Base-by-base conservation (phyloP, 2,329 filamentous ascomycete species). In the Talaromyces sp. region DNA sequence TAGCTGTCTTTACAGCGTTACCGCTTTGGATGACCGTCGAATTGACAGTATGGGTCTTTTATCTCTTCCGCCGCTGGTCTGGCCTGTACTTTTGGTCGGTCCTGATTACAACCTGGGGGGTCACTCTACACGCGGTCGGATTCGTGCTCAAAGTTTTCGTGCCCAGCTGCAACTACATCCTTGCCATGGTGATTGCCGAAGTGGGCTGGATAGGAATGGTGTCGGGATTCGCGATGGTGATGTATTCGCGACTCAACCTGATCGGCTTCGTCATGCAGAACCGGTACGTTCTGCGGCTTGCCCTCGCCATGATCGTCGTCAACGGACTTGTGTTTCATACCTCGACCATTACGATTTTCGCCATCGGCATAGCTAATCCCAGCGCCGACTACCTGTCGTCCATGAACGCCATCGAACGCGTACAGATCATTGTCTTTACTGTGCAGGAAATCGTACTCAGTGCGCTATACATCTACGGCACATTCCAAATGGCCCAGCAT, bases 361-460 rank as follows among this genome's bases (percentile, higher is more conserved):
- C 57, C n/a, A 8, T 58, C 11, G 60, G 56, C 5, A 8, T n/a
- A 13, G 72, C 71, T 44, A 72, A 73, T 19, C n/a, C 42, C 15
- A 55, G 51, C 39, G 27, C 13, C n/a, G 62, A 65, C n/a, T 74
- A 71, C 58, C 53, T 72, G 1, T 57, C 42, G 2, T 68, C 66
- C 11, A 75, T 75, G 66, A 70, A 73, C 47, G 66, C 75, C 17
- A 71, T 78, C 66, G 81, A 83, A 61, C 78, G 79, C 63, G 68
- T 83, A 3, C 80, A 83, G 63, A 75, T 83, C 58, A 77, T 77
- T 4, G 70, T 79, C 27, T 83, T 83, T 65, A 81, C 79, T 44
- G 42, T 81, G 4, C 81, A 83, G 63, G 81, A 83, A 58, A 70
- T 77, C 51, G 72, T 81, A 57, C 77, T 83, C 55, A 81, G 79